phyloP scores from a whole-genome alignment of 2,329 filamentous ascomycete species.

The Alternaria sp. region DNA sequence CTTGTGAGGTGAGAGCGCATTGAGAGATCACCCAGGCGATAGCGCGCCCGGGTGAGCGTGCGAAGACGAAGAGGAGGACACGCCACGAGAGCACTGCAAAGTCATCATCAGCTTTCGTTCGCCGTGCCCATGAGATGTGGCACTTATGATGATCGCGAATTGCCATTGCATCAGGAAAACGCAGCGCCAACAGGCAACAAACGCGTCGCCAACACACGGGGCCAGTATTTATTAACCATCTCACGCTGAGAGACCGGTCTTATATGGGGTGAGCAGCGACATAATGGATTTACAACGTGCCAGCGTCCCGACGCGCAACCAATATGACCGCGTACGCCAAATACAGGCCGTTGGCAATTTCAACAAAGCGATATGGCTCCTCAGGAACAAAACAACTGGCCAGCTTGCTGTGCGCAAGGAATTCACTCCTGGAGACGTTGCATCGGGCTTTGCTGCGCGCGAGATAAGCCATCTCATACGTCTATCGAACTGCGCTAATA shows the following conservation, averaged over 20 bases:
- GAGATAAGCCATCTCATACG: background rate
- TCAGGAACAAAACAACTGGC: background rate
- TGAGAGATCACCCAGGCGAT: too few species aligned
- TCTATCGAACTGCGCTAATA: background rate
- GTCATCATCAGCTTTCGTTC: background rate
- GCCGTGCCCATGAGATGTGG: background rate
- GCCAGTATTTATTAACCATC: background rate
- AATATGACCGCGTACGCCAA: background rate
- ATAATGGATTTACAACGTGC: background rate
- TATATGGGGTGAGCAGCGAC: background rate
- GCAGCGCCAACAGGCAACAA: background rate
- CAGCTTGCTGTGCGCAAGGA: background rate
- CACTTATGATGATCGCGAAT: background rate
- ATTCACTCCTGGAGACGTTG: background rate
- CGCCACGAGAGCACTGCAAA: background rate
- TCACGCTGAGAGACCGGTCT: background rate
- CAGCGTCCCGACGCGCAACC: background rate
- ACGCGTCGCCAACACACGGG: background rate
- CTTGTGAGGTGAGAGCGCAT: background rate
- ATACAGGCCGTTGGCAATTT: background rate
- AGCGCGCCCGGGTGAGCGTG: background rate
- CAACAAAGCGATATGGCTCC: background rate
- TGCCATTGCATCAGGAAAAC: background rate
- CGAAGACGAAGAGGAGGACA: background rate
- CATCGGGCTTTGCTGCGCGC: background rate